phyloP scores from a whole-genome alignment of 495 filamentous ascomycete genomes.

The Aspergillus hancockii region DNA sequence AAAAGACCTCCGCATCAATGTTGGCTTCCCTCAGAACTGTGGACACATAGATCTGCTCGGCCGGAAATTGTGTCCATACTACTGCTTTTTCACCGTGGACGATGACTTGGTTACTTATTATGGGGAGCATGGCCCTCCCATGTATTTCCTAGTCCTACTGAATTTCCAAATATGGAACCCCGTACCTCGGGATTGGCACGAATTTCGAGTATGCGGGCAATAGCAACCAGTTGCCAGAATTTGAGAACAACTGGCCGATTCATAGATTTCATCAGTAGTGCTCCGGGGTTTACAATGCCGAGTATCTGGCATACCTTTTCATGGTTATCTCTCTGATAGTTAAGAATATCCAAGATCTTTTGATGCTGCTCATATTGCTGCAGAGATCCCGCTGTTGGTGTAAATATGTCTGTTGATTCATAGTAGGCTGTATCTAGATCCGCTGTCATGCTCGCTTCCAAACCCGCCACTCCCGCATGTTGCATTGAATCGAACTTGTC shows the following conservation, averaged over 20 bases:
- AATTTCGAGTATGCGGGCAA: not conserved
- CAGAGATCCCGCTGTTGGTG: no score
- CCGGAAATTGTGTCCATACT: not conserved
- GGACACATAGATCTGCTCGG: not conserved
- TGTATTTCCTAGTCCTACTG: not conserved
- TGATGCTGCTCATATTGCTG: not conserved
- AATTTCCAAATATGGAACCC: not conserved
- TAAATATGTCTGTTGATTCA: no score
- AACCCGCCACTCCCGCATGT: no score
- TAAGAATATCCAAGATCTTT: not conserved
- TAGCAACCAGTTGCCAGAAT: not conserved
- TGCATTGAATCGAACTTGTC: no score
- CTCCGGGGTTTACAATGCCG: not conserved
- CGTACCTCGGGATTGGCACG: not conserved
- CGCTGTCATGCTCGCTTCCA: no score
- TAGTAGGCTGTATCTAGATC: no score
- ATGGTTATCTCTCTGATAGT: not conserved
- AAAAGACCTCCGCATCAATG: not conserved
- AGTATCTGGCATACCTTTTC: not conserved
- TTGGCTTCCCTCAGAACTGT: not conserved
- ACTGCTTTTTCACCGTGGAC: not conserved
- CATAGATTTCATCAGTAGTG: not conserved
- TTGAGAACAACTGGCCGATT: not conserved
- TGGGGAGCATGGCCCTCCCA: not conserved
- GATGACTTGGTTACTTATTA: not conserved